Evolutionary conservation across 1,284 basidiomycete genomes (phyloP).

Genomic region (Apiotrichum akiyoshidainum): DNA sequence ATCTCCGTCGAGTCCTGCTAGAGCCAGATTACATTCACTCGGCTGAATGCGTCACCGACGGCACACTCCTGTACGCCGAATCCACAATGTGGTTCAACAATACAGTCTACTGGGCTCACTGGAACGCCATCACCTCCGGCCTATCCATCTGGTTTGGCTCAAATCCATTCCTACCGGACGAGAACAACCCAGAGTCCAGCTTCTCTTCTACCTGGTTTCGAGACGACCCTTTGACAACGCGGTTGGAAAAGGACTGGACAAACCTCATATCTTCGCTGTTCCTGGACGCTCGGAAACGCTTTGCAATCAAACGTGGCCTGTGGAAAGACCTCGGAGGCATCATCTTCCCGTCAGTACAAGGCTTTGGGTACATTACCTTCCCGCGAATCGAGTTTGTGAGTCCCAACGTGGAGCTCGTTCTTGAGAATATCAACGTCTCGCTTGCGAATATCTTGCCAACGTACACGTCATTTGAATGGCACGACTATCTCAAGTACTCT

Average conservation of each 20-base stretch:
- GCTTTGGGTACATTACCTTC: slow-evolving; percentile 13
- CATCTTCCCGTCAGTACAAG: slow-evolving; percentile 1
- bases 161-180: neutral
- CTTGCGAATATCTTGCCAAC: slow-evolving; percentile 17
- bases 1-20: slow-evolving; percentile 8
- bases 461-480: slow-evolving; percentile 4
- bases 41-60: slow-evolving; percentile 2
- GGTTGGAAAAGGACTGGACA: slow-evolving; percentile 1
- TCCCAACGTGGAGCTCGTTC: slow-evolving; percentile 13
- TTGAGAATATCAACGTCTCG: slow-evolving; percentile 18
- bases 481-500: slow-evolving; percentile 8
- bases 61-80: slow-evolving; percentile 1
- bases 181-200: neutral
- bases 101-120: slow-evolving; percentile 15
- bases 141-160: slow-evolving; percentile 9
- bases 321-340: slow-evolving; percentile 13
- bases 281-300: neutral
- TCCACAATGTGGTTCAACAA: slow-evolving; percentile 6
- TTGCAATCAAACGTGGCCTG: slow-evolving; percentile 7
- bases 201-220: neutral
- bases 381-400: slow-evolving; percentile 13
- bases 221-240: slow-evolving; percentile 14
- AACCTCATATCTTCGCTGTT: neutral
- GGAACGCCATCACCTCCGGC: slow-evolving; percentile 10
- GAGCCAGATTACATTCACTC: slow-evolving; percentile 8